phyloP scores from a whole-genome alignment of 2,329 filamentous ascomycete genomes.

The Zymoseptoria crescenta region DNA sequence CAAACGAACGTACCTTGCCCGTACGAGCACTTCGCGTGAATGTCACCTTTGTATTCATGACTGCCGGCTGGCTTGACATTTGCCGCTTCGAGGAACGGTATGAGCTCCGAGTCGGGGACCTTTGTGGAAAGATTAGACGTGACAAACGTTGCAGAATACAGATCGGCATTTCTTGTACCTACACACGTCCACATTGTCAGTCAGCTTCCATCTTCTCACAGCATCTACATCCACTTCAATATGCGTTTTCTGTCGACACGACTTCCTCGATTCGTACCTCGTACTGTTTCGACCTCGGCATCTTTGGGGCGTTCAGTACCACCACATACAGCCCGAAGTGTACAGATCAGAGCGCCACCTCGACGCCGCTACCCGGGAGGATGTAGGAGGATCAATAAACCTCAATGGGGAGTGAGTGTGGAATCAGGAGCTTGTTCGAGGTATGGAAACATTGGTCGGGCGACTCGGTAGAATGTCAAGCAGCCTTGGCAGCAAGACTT shows the following conservation, averaged over 20 bases:
- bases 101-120: constrained; percentile 1
- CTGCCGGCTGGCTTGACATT: constrained; percentile 1
- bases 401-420: not conserved
- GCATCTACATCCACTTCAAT: not conserved
- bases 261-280: not conserved
- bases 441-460: not conserved
- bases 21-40: constrained; percentile 11
- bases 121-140: not conserved
- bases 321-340: not conserved
- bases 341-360: not conserved
- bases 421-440: not conserved
- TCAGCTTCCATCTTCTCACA: not conserved
- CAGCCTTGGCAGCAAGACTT: not conserved
- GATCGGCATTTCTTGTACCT: not conserved
- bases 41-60: constrained; percentile 10
- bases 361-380: not conserved
- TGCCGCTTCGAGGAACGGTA: constrained; percentile 12
- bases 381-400: not conserved
- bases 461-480: not conserved
- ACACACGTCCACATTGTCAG: not conserved
- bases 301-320: not conserved
- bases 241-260: not conserved
- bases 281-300: not conserved
- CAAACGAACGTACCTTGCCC: constrained; percentile 6
- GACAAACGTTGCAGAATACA: not conserved